Evolutionary conservation across 768 basidiomycete genomes (phyloP), one percentile per base, ranked within the genome.

Genomic region (Termitomyces sp.): DNA sequence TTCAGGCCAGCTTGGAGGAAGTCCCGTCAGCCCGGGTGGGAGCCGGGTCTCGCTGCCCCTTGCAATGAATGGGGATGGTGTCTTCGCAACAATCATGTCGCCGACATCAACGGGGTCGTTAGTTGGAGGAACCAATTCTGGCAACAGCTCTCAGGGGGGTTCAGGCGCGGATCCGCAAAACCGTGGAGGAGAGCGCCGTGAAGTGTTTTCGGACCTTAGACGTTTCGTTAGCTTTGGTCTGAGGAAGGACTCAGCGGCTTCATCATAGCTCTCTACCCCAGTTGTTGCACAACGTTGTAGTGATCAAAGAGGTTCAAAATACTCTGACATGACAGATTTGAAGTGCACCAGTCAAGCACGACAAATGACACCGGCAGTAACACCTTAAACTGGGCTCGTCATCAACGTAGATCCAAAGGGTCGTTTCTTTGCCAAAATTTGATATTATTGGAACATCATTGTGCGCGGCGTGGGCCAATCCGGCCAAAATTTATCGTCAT

Each of bases 191-290:
- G 75, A 80, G 54, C 84, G 84, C 60, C 77, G 87, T 21, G 87
- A 93, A 63, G 89, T 93, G 0, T 93, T 97, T 67, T 90, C 90
- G 2, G 93, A 94, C 63, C 85, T 96, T 63, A 76, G 87, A 61
- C 77, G 93, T 17, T 87, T 97, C 65, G 91, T 97, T 44, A 92
- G 84, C 61, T 96, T 97, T 68, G 93, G 91, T 0, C 72, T 93
- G 58, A 75, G 93, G 65, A 81, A 90, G 60, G 92, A 93, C 59
- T 73, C 84, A 12, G 56, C 59, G 35, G 62, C 62, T 1, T 62
- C 64, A 43, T 65, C 57, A 59, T 67, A 57, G 56, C 26, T 50
- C 32, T 40, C n/a, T 50, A 19, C 17, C 12, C 38, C 24, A 50
- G 40, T 32, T 22, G 28, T 53, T 37, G 21, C 22, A 28, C 24